phyloP scores from a whole-genome alignment of 805 yeast species.

The Candida stauntonica region DNA sequence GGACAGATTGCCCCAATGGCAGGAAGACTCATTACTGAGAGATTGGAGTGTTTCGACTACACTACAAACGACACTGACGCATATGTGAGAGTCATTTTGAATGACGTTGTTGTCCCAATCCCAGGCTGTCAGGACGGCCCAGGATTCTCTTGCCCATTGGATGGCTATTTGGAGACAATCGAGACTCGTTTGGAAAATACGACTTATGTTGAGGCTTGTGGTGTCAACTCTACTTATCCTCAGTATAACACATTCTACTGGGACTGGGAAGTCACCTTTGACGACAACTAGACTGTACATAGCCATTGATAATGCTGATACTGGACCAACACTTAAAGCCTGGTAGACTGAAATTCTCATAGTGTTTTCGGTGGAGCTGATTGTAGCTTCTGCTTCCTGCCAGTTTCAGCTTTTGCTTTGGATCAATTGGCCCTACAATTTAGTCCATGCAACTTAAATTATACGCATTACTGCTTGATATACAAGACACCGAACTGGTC shows the following conservation, averaged over 20 bases:
- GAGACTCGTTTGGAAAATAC: slow-evolving; percentile 28
- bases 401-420: no score
- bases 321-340: no score
- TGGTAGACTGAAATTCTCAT: no score
- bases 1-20: slow-evolving; percentile 56
- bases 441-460: neutral
- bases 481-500: slow-evolving; percentile 11
- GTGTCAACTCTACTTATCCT: slow-evolving; percentile 17
- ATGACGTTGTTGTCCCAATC: slow-evolving; percentile 52
- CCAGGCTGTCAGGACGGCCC: slow-evolving; percentile 49
- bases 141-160: slow-evolving; percentile 43
- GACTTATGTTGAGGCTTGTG: slow-evolving; percentile 32
- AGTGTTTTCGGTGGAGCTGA: no score
- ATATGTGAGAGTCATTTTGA: slow-evolving; percentile 45
- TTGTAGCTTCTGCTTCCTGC: no score
- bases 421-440: no score
- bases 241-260: slow-evolving; percentile 22
- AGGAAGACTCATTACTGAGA: slow-evolving; percentile 47
- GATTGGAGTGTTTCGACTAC: slow-evolving; percentile 37
- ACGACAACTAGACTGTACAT: slow-evolving; percentile 10
- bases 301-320: no score
- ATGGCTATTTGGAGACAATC: slow-evolving; percentile 31
- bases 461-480: slow-evolving; percentile 1
- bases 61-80: slow-evolving; percentile 26
- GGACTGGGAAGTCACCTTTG: slow-evolving; percentile 23